A percentile compares a stretch with the other conserved stretches of the same genome.
phyloP scores from a whole-genome alignment of 352 stramenopile genomes.

The Globisporangium barbulae region DNA sequence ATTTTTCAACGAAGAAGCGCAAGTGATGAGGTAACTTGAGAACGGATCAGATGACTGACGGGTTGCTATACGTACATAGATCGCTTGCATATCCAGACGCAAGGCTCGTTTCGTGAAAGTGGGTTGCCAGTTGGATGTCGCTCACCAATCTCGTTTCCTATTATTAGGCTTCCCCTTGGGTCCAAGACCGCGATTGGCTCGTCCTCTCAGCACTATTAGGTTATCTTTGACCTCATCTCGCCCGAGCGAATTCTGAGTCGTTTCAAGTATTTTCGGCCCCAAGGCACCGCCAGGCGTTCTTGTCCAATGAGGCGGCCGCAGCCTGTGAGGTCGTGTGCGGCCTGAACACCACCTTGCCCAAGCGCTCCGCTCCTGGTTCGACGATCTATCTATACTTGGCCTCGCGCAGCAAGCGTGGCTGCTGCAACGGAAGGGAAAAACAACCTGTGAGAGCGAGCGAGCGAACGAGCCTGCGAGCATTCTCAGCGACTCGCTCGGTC shows the following conservation, averaged over 20 bases:
- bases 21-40: background rate
- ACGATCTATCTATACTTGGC: constrained; percentile 8
- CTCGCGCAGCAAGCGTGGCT: background rate
- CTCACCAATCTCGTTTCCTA: background rate
- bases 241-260: background rate
- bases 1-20: background rate
- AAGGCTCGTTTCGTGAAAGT: background rate
- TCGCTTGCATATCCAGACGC: background rate
- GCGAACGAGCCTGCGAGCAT: background rate
- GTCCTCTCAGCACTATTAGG: background rate
- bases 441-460: background rate
- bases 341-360: background rate
- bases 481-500: background rate
- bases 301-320: background rate
- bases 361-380: too few species aligned
- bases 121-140: background rate
- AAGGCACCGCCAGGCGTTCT: background rate
- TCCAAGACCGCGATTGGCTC: background rate
- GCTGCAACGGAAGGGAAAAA: constrained; percentile 1
- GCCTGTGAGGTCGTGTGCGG: too few species aligned
- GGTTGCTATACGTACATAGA: background rate
- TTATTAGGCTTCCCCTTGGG: background rate
- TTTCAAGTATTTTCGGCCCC: background rate
- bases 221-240: background rate
- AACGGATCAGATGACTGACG: background rate